These are phyloP conservation scores for Ophiostoma australiae DNA, from an alignment of 2,329 filamentous ascomycete genomes.

Conservation along the genomic window DNA sequence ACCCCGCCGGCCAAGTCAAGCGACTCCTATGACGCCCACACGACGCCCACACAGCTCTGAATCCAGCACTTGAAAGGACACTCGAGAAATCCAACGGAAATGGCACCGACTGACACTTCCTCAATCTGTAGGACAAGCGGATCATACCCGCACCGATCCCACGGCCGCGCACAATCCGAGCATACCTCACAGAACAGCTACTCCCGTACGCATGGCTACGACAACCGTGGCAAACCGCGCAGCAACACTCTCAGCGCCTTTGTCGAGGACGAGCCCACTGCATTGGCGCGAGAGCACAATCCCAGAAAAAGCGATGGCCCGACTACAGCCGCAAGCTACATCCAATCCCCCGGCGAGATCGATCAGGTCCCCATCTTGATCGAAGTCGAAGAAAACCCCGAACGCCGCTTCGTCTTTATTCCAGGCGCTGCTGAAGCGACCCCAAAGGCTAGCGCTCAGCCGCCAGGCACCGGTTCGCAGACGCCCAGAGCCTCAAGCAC, in stretches of 20 bases:
- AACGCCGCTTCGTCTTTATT: constrained; percentile 62
- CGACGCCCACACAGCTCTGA: not conserved
- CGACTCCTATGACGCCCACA: not conserved
- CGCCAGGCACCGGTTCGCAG: not conserved
- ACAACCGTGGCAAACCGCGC: constrained; percentile 15
- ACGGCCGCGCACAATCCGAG: constrained; percentile 21
- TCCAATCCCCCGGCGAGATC: constrained; percentile 56
- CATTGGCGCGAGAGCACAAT: constrained; percentile 58
- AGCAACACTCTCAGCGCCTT: constrained; percentile 56
- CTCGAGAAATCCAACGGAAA: not conserved
- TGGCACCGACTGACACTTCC: not conserved
- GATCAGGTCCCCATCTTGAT: constrained; percentile 66
- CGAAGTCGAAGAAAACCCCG: constrained; percentile 57
- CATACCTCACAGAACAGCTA: constrained; percentile 5
- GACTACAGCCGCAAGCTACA: constrained; percentile 35
- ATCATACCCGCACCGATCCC: not conserved
- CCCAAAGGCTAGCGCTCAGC: not conserved
- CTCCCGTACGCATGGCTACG: not conserved
- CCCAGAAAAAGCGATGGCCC: constrained; percentile 24
- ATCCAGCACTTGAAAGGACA: not conserved
- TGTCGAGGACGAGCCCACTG: constrained; percentile 64
- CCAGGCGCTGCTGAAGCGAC: constrained; percentile 30
- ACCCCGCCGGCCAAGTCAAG: constrained; percentile 18
- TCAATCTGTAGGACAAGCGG: not conserved
- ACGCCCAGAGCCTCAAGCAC: not conserved